These are phyloP conservation scores for Geosmithia putterillii DNA, from an alignment of 2,329 filamentous ascomycete genomes.

Conservation along the genomic window DNA sequence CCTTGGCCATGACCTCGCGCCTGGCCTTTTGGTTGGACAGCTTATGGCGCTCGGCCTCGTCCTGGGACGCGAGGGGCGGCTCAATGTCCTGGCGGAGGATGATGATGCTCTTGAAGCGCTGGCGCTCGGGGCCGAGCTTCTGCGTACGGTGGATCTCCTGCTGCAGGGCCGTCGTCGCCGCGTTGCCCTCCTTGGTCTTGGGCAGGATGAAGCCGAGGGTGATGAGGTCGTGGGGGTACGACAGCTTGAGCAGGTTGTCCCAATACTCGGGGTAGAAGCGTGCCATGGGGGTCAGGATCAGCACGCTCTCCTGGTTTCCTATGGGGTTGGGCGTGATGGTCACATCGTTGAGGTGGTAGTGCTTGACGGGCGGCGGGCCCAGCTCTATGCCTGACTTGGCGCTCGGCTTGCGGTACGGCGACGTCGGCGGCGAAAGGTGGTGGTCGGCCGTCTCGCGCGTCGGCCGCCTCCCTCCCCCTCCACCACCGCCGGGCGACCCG, in stretches of 20 bases:
- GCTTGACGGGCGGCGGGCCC: conserved; percentile 69
- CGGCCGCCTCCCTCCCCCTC: conserved; percentile 22
- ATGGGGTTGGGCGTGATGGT: conserved; percentile 69
- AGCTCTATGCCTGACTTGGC: conserved; percentile 15
- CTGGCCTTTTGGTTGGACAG: conserved; percentile 79
- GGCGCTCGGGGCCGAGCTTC: conserved; percentile 57
- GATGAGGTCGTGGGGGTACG: conserved; percentile 88
- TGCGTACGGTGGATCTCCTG: conserved; percentile 78
- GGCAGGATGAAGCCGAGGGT: conserved; percentile 93
- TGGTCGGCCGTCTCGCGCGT: conserved; percentile 33
- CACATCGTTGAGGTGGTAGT: conserved; percentile 91
- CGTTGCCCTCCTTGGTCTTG: conserved; percentile 84
- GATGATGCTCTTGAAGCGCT: conserved; percentile 84
- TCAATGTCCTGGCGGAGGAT: conserved; percentile 95
- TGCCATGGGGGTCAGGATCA: conserved; percentile 86
- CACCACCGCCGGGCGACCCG: conserved; percentile 24
- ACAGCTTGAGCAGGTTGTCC: conserved; percentile 77
- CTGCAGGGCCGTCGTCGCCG: conserved; percentile 72
- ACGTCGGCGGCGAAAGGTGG: conserved; percentile 29
- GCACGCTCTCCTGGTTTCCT: conserved; percentile 69
- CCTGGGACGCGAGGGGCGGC: conserved; percentile 64
- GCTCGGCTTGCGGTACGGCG: conserved; percentile 27
- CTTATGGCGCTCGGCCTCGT: conserved; percentile 83
- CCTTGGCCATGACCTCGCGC: conserved; percentile 81
- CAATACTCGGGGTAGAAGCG: conserved; percentile 93